Evolutionary conservation across 2,329 filamentous ascomycete genomes (phyloP).

Genomic region (Stromatinia cepivora): DNA sequence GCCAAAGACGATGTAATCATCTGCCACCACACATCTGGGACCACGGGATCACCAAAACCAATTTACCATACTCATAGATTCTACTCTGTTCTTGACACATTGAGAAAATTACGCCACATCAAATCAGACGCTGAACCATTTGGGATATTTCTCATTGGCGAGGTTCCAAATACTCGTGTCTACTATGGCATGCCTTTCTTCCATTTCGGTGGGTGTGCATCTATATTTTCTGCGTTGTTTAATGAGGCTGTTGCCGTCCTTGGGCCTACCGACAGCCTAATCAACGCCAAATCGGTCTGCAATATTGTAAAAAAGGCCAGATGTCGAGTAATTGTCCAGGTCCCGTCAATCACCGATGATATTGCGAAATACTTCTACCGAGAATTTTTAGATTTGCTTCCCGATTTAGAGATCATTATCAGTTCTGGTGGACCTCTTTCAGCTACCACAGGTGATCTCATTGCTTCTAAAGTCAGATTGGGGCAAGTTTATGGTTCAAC

Average conservation of each 20-base stretch:
- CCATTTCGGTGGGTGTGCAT: too few species aligned
- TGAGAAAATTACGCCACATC: not conserved
- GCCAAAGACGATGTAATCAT: constrained; percentile 43
- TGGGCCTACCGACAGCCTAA: too few species aligned
- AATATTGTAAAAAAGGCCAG: too few species aligned
- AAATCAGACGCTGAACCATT: not conserved
- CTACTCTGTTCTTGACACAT: not conserved
- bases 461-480: not conserved
- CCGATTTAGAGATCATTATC: not conserved
- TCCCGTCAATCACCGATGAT: not conserved
- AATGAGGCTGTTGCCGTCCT: too few species aligned
- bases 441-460: too few species aligned
- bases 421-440: not conserved
- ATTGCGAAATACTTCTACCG: not conserved
- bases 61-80: constrained; percentile 29
- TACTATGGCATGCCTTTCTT: too few species aligned
- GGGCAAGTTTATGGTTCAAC: not conserved
- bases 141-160: too few species aligned
- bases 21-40: constrained; percentile 45
- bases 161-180: too few species aligned
- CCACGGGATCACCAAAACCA: constrained; percentile 59
- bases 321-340: not conserved
- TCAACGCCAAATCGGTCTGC: too few species aligned
- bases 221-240: too few species aligned
- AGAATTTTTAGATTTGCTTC: not conserved